These are phyloP conservation scores for Nemophila menziesii DNA, from an alignment of 257 asterid species.

Conservation along the genomic window DNA sequence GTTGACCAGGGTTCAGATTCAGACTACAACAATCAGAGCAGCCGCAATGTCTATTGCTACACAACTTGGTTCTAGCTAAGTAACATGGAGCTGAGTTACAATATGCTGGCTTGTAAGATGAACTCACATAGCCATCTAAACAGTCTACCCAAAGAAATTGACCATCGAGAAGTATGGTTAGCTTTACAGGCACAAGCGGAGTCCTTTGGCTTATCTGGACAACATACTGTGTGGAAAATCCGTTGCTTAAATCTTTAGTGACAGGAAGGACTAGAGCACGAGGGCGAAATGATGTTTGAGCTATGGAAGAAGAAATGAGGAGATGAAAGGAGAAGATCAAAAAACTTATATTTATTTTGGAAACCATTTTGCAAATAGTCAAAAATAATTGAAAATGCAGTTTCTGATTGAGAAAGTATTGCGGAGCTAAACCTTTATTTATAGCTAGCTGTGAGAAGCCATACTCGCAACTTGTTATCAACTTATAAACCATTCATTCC, in stretches of 20 bases:
- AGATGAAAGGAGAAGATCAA: background rate
- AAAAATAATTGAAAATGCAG: background rate
- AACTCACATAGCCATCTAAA: slow-evolving; percentile 1
- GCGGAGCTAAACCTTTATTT: background rate
- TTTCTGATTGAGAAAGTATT: background rate
- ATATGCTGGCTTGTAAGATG: slow-evolving; percentile 4
- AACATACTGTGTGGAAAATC: slow-evolving; percentile 9
- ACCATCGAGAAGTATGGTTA: slow-evolving; percentile 7
- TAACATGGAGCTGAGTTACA: slow-evolving; percentile 1
- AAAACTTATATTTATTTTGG: background rate
- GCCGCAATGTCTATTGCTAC: too few species aligned
- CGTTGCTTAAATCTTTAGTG: slow-evolving; percentile 4
- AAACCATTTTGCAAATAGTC: background rate
- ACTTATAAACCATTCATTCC: background rate
- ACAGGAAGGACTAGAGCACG: slow-evolving; percentile 7
- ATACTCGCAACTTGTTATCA: background rate
- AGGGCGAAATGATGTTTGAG: slow-evolving; percentile 1
- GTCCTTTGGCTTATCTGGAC: slow-evolving; percentile 9
- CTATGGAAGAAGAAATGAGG: slow-evolving; percentile 1
- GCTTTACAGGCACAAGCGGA: slow-evolving; percentile 8
- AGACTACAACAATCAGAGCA: slow-evolving; percentile 2
- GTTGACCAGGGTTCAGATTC: slow-evolving; percentile 11
- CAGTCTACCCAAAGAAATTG: slow-evolving; percentile 14
- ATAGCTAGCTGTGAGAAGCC: too few species aligned
- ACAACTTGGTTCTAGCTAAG: background rate